Evolutionary conservation across 140 eudicot genomes (phyloP), one percentile per base, ranked within the genome.

Genomic region (Bidens hawaiensis): DNA sequence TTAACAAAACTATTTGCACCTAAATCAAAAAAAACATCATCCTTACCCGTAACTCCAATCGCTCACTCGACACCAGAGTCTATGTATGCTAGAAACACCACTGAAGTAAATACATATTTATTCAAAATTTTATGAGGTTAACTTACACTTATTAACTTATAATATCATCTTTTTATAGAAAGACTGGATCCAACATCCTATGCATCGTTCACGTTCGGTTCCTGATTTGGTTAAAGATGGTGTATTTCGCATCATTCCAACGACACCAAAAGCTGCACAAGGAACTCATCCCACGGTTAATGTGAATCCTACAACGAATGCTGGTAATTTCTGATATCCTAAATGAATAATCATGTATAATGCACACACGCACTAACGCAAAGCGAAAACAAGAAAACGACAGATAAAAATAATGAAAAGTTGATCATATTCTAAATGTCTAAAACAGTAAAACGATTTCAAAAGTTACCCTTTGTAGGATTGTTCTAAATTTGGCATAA

Each of bases 41-140:
- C 99, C 28, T 71, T 94, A 52, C 99, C 99, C 4, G 85, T 52
- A 16, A 76, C 88, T 22, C 97, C 94, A 30, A 80, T 94, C 57
- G 63, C 75, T 53, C 99, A 94, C 75, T 94, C 99, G 6, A 94
- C 88, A 69, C 99, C 94, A 3, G 95, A 84, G 73, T 94, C 99
- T 56, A 43, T 69, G 53, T 97, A 79, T 83, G 99, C 94, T 69
- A 85, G 90, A 45, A 73, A 72, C 73, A 62, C 65, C 75, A 67
- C 49, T 15, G 71, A 71, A 41, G 73, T 43, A 34, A 10, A 36
- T 7, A 38, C 13, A 38, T 70, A 21, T 36, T 42, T 30, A 68
- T 23, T 60, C 17, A 5, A 4, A 22, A 45, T 55, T 27, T 72
- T 38, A n/a, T 13, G 16, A 53, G 6, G 31, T 52, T 63, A 11